phyloP scores from a whole-genome alignment of 2,329 filamentous ascomycete species.

The Fusarium graminum region DNA sequence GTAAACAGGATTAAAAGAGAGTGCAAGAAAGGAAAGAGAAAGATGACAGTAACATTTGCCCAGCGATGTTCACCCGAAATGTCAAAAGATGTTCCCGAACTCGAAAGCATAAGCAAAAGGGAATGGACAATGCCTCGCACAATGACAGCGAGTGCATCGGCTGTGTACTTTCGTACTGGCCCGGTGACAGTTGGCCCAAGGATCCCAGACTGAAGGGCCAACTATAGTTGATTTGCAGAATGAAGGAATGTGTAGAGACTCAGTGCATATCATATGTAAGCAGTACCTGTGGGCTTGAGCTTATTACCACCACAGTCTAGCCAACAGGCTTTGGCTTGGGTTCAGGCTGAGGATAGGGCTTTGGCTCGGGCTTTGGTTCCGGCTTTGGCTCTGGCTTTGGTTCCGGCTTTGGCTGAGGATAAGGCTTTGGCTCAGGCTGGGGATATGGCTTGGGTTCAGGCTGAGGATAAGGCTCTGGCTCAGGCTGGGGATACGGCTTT shows the following conservation, averaged over 20 bases:
- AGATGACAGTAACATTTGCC: background rate
- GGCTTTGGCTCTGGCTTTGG: no score
- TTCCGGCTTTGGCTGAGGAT: no score
- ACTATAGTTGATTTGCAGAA: no score
- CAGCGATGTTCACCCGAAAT: background rate
- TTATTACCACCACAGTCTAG: no score
- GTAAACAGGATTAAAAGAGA: conserved; percentile 8
- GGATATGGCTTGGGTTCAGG: no score
- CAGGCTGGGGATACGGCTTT: no score
- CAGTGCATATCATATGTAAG: no score
- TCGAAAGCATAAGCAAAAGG: background rate
- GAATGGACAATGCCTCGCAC: background rate
- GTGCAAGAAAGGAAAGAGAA: conserved; percentile 1
- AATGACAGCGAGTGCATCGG: background rate
- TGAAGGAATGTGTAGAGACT: background rate
- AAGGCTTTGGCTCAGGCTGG: no score
- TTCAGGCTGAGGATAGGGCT: no score
- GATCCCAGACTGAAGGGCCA: no score
- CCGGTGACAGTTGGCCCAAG: background rate
- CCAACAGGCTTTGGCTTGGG: background rate
- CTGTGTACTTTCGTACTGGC: background rate
- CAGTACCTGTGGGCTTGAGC: no score
- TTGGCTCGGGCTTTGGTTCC: background rate
- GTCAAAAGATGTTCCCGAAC: background rate
- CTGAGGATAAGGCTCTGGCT: no score